phyloP scores from a whole-genome alignment of 1,284 basidiomycete species.

The Irpex sp. region DNA sequence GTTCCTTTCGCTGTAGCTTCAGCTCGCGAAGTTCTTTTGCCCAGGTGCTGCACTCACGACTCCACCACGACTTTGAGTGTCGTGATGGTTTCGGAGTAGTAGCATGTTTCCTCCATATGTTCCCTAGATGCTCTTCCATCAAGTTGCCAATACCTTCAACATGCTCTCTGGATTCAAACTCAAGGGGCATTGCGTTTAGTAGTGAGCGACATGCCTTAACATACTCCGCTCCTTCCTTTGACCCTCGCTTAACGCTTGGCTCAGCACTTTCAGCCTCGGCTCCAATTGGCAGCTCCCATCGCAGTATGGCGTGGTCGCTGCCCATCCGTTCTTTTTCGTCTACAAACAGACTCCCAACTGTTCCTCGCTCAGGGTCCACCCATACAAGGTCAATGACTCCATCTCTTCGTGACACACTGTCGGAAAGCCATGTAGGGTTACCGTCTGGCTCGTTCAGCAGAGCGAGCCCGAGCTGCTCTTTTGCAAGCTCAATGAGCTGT shows the following conservation, averaged over 20 bases:
- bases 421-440: not conserved
- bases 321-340: no score
- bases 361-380: not conserved
- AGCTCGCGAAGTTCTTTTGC: not conserved
- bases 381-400: not conserved
- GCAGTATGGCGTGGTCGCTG: not conserved
- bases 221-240: not conserved
- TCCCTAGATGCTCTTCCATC: not conserved
- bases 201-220: not conserved
- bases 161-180: not conserved
- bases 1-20: not conserved
- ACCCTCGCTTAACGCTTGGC: not conserved
- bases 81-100: not conserved
- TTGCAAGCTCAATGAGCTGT: not conserved
- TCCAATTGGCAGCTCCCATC: not conserved
- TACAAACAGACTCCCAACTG: not conserved
- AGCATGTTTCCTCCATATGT: not conserved
- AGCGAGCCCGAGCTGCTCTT: not conserved
- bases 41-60: not conserved
- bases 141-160: not conserved
- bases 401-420: not conserved
- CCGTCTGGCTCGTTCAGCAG: not conserved
- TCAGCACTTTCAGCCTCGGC: not conserved
- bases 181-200: not conserved
- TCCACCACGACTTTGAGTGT: not conserved